Conservation (phyloP, 2,329 filamentous ascomycete species). For the Raffaelea ambrosiae region DNA sequence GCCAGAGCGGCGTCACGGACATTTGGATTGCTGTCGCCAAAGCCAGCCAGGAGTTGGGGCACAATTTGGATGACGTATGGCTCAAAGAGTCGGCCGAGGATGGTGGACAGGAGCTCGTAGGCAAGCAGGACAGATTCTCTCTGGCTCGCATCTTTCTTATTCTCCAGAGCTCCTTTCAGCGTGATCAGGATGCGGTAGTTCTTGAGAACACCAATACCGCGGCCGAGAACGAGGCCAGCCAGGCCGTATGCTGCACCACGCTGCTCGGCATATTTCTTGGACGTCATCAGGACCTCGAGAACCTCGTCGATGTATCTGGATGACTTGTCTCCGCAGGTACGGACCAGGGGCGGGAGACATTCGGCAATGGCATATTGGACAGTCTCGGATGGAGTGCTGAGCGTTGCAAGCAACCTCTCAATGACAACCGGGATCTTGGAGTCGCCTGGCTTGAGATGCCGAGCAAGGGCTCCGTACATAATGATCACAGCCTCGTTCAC, state of each 20-base stretch:
- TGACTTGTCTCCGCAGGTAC: conserved; percentile 68
- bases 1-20: conserved; percentile 90
- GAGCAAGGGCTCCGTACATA: conserved; percentile 87
- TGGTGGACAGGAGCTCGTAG: conserved; percentile 79
- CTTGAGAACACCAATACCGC: conserved; percentile 70
- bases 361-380: conserved; percentile 95
- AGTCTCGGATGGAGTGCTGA: conserved; percentile 91
- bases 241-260: conserved; percentile 92
- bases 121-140: conserved; percentile 82
- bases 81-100: conserved; percentile 85
- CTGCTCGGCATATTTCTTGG: conserved; percentile 86
- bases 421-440: conserved; percentile 81
- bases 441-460: conserved; percentile 80
- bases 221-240: conserved; percentile 81
- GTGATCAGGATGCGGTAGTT: conserved; percentile 81
- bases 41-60: conserved; percentile 78
- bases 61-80: conserved; percentile 96
- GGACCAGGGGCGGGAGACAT: conserved; percentile 85
- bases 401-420: conserved; percentile 72
- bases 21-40: conserved; percentile 80
- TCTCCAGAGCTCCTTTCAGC: conserved; percentile 76
- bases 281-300: conserved; percentile 71
- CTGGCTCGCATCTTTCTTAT: conserved; percentile 87
- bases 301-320: conserved; percentile 73
- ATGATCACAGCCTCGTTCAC: conserved; percentile 97